These are phyloP conservation scores for Geranomyces michiganensis DNA, from an alignment of 192 early-diverging fungal species.

Conservation along the genomic window DNA sequence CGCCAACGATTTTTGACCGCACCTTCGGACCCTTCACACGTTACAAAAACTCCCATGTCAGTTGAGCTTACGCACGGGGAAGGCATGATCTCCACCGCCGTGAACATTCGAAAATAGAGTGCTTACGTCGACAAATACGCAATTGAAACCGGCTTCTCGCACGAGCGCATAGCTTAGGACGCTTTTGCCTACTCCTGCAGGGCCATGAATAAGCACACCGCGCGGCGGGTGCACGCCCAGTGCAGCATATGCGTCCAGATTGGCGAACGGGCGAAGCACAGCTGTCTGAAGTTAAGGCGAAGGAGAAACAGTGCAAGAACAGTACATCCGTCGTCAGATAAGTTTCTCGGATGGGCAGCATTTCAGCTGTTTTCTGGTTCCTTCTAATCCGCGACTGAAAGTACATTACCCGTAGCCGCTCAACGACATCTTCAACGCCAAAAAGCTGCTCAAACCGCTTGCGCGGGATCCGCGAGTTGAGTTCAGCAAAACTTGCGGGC, in stretches of 20 bases:
- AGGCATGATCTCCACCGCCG: not conserved
- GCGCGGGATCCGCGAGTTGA: constrained; percentile 19
- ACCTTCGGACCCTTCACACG: constrained; percentile 70
- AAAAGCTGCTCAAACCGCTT: constrained; percentile 59
- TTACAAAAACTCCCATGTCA: no score
- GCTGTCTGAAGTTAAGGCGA: constrained; percentile 50
- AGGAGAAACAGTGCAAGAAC: no score
- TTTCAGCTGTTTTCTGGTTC: no score
- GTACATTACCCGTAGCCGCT: not conserved
- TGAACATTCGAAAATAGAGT: not conserved
- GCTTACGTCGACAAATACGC: constrained; percentile 78
- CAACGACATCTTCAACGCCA: constrained; percentile 66
- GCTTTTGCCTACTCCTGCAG: constrained; percentile 89
- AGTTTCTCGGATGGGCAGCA: no score
- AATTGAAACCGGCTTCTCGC: constrained; percentile 76
- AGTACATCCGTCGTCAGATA: no score
- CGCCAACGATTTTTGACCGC: constrained; percentile 91
- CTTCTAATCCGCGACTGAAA: no score
- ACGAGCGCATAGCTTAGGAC: constrained; percentile 83
- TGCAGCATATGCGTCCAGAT: constrained; percentile 53
- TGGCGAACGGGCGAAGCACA: constrained; percentile 58
- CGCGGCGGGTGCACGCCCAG: constrained; percentile 72
- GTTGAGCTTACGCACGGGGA: not conserved
- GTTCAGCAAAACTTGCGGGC: constrained; percentile 55
- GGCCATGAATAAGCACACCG: constrained; percentile 85